A percentile compares a stretch with the other conserved stretches of the same genome.
These are phyloP conservation scores for Rhododendron ferrugineum DNA, from an alignment of 148 eudicot genomes.

Conservation along the genomic window DNA sequence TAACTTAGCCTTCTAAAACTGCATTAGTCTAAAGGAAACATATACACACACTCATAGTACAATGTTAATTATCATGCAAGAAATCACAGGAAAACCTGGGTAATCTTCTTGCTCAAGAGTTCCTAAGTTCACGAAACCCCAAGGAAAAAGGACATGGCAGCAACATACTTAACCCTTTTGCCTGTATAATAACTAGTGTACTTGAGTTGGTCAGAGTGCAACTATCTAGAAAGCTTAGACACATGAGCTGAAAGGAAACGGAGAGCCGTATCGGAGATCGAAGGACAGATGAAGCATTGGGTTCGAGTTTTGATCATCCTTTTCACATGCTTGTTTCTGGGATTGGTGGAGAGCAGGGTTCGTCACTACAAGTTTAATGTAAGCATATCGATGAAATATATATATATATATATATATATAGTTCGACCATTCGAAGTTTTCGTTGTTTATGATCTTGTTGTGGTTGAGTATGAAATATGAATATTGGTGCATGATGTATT, in stretches of 20 bases:
- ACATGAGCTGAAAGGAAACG: neutral
- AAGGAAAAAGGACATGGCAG: conserved; percentile 34
- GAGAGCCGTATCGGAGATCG: neutral
- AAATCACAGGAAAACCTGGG: conserved; percentile 7
- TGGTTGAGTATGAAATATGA: neutral
- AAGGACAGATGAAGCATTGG: conserved; percentile 20
- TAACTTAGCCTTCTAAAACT: neutral
- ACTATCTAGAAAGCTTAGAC: conserved; percentile 1
- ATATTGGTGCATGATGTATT: neutral
- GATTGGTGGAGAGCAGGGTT: conserved; percentile 32
- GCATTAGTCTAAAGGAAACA: neutral
- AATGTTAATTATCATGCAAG: conserved; percentile 17
- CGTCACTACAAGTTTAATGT: conserved; percentile 51
- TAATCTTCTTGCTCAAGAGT: conserved; percentile 24
- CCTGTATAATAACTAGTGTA: conserved; percentile 25
- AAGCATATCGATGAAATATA: conserved; percentile 9
- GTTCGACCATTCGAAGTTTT: neutral
- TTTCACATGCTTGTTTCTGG: conserved; percentile 22
- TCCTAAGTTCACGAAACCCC: conserved; percentile 31
- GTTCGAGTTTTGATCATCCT: conserved; percentile 30
- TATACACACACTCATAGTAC: neutral
- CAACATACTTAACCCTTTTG: neutral
- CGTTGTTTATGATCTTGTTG: neutral
- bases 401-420: neutral
- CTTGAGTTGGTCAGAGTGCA: conserved; percentile 17